A percentile compares a stretch with the other conserved stretches of the same genome.
phyloP scores from a whole-genome alignment of 371 early-diverging fungal genomes.

The Basidiobolus meristosporus region DNA sequence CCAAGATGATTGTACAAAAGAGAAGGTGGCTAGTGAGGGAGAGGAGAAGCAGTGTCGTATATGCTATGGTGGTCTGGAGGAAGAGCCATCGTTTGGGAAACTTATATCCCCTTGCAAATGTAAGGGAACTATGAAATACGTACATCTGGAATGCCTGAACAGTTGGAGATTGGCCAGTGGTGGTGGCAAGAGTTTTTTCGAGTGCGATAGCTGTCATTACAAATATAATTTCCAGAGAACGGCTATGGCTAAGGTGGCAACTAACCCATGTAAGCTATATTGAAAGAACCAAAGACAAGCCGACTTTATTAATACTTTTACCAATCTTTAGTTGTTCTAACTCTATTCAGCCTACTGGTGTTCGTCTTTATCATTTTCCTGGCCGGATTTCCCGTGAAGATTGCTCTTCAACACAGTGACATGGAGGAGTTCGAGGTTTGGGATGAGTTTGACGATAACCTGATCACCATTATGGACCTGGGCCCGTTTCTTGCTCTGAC shows the following conservation, averaged over 20 bases:
- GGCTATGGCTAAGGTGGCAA: constrained; percentile 3
- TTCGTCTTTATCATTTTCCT: constrained; percentile 2
- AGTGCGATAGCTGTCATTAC: constrained; percentile 6
- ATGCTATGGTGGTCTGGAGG: constrained; percentile 15
- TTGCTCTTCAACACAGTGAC: not conserved
- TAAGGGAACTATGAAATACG: constrained; percentile 16
- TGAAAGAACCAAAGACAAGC: not conserved
- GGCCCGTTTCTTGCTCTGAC: constrained; percentile 7
- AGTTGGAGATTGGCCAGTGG: constrained; percentile 4
- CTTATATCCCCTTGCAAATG: constrained; percentile 19
- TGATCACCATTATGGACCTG: not conserved
- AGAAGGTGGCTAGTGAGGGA: constrained; percentile 3
- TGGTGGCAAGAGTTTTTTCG: constrained; percentile 5
- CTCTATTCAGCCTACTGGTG: constrained; percentile 1
- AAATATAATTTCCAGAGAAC: constrained; percentile 6
- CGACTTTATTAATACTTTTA: not conserved
- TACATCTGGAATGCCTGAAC: constrained; percentile 8
- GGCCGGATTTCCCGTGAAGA: constrained; percentile 3
- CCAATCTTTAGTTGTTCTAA: constrained; percentile 2
- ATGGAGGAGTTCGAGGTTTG: not conserved
- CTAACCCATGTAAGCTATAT: constrained; percentile 3
- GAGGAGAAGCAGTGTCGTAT: constrained; percentile 18
- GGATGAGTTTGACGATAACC: not conserved
- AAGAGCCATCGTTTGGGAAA: constrained; percentile 10
- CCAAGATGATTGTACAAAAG: too few species aligned